Evolutionary conservation across 306 rosid genomes (phyloP), one percentile per base, ranked within the genome.

Genomic region (Malus sylvestris): DNA sequence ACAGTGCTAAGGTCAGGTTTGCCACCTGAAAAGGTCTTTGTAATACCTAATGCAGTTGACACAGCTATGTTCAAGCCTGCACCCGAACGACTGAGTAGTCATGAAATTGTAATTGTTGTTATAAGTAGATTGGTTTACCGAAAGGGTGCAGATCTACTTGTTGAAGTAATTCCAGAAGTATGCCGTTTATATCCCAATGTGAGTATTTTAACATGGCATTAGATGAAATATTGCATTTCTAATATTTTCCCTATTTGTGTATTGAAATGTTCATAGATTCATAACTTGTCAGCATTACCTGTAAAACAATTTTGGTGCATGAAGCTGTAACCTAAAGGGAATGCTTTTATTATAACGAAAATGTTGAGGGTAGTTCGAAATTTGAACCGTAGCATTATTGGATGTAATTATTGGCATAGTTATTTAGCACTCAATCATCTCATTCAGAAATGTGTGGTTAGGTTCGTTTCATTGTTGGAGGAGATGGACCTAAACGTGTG

Each of bases 51-150:
- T 84, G 98, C 97, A 75, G 98, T 90, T 66, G 98, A 91, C 83
- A 94, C 96, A 38, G 87, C 97, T 70, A 93, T 93, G 97, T 90
- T 93, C 90, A 93, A 89, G 87, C 98, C 98, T 35, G 94, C 94
- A 60, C 76, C 80, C 18, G 52, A 74, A 71, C 84, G 93, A 52
- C 91, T 89, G 11, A 83, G 88, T 29, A 73, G 70, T 68, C 76
- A 60, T 12, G 91, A 90, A 74, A 87, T 93, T 73, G 76, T 91
- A 55, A 90, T 90, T 83, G 93, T 93, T 78, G 98, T 93, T 82
- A 85, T 93, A 42, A 93, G 97, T 79, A 85, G 97, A 71, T 83
- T 93, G 93, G 98, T 93, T 82, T 93, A 91, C 70, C 88, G 93
- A 44, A 93, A 91, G 79, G 98, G 98, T 55, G 94, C 91, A 20